Conservation (phyloP, 306 rosid genomes). For the Bauhinia variegata region DNA sequence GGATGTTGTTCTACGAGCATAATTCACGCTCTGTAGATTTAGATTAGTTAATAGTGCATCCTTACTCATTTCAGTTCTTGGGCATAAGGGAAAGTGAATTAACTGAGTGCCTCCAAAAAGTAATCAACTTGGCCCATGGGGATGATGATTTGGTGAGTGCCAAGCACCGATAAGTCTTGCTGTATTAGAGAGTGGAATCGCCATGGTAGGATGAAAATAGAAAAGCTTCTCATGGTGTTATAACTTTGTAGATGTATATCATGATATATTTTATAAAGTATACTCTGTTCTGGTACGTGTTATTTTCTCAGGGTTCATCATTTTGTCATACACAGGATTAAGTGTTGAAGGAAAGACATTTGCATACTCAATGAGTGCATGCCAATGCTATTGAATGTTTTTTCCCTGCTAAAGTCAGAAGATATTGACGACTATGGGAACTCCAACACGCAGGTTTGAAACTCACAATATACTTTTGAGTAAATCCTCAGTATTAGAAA, state of each 20-base stretch:
- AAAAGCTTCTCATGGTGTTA: not conserved
- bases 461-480: not conserved
- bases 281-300: conserved; percentile 7
- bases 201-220: not conserved
- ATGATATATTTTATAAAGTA: not conserved
- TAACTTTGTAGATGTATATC: not conserved
- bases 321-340: conserved; percentile 6
- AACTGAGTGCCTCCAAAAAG: not conserved
- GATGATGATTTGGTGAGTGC: not conserved
- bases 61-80: not conserved
- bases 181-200: not conserved
- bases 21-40: not conserved
- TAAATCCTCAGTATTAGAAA: no score
- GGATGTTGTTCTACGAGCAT: not conserved
- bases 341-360: not conserved
- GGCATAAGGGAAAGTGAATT: not conserved
- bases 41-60: not conserved
- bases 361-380: conserved; percentile 31
- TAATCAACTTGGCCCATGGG: not conserved
- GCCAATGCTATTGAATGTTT: conserved; percentile 23
- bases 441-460: conserved; percentile 53
- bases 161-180: not conserved
- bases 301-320: conserved; percentile 23
- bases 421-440: conserved; percentile 48
- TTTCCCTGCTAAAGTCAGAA: conserved; percentile 8